A percentile compares a stretch with the other conserved stretches of the same genome.
These are phyloP conservation scores for Xerocomus potaroensis DNA, from an alignment of 768 basidiomycete genomes.

Conservation along the genomic window DNA sequence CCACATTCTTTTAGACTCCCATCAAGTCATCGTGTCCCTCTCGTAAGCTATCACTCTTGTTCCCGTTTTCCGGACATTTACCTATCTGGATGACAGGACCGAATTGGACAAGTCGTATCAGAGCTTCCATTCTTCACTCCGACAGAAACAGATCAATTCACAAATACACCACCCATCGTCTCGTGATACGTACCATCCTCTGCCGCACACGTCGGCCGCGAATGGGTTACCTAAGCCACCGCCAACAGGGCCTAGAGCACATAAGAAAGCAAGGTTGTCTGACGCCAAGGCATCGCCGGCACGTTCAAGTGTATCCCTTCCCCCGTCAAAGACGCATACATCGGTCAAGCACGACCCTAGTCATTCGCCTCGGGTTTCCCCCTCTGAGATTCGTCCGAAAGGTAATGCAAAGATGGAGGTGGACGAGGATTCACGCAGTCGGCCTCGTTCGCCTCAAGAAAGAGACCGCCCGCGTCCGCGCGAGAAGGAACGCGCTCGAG, in stretches of 20 bases:
- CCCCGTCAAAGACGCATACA: conserved; percentile 20
- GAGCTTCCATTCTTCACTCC: conserved; percentile 44
- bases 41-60: conserved; percentile 50
- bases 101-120: conserved; percentile 79
- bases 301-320: conserved; percentile 30
- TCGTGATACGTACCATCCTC: conserved; percentile 41
- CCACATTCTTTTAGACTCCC: conserved; percentile 54
- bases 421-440: conserved; percentile 47
- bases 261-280: conserved; percentile 75
- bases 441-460: conserved; percentile 41
- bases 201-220: conserved; percentile 28
- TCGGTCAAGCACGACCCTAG: conserved; percentile 26
- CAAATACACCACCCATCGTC: conserved; percentile 35
- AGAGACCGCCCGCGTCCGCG: conserved; percentile 38
- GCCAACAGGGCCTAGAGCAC: conserved; percentile 76
- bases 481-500: conserved; percentile 35
- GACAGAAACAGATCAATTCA: conserved; percentile 35
- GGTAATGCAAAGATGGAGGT: conserved; percentile 47
- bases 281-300: conserved; percentile 40
- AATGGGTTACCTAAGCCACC: conserved; percentile 46
- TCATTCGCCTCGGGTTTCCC: conserved; percentile 27
- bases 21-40: conserved; percentile 61
- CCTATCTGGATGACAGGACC: conserved; percentile 40
- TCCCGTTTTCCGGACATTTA: conserved; percentile 8
- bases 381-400: conserved; percentile 28